Percentiles rank a stretch among this genome's conserved stretches.
These are phyloP conservation scores for Panus rudis DNA, from an alignment of 768 basidiomycete species.

Conservation along the genomic window DNA sequence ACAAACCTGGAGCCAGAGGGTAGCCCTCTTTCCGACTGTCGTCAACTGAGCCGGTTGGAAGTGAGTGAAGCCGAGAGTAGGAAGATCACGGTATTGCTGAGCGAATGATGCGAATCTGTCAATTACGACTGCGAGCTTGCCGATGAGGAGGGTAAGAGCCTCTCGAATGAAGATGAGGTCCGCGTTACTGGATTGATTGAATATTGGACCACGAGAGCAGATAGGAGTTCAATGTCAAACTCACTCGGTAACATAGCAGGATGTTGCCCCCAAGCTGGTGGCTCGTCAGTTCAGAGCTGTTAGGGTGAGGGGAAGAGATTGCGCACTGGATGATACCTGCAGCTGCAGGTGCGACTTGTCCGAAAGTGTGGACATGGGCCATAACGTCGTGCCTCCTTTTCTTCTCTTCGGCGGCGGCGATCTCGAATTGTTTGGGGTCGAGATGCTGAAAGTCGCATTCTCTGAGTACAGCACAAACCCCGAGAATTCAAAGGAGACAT, in stretches of 20 bases:
- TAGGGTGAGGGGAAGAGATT: neutral
- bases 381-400: conserved; percentile 98
- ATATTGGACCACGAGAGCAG: neutral
- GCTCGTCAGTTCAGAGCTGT: conserved; percentile 1
- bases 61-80: conserved; percentile 96
- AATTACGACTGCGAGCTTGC: conserved; percentile 86
- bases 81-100: conserved; percentile 75
- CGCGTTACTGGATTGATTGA: conserved; percentile 65
- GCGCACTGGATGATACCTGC: conserved; percentile 92
- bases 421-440: conserved; percentile 83
- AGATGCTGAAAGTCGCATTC: conserved; percentile 44
- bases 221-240: conserved; percentile 21
- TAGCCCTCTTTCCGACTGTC: conserved; percentile 95
- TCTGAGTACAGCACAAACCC: conserved; percentile 5
- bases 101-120: conserved; percentile 84
- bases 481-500: conserved; percentile 16
- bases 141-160: conserved; percentile 76
- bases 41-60: conserved; percentile 98
- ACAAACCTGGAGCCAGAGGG: conserved; percentile 87
- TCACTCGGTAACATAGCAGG: conserved; percentile 98
- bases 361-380: conserved; percentile 99
- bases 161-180: conserved; percentile 95
- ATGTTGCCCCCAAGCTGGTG: conserved; percentile 84
- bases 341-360: conserved; percentile 85
- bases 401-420: conserved; percentile 93